Evolutionary conservation across 306 rosid genomes (phyloP).

Genomic region (Cercis canadensis): DNA sequence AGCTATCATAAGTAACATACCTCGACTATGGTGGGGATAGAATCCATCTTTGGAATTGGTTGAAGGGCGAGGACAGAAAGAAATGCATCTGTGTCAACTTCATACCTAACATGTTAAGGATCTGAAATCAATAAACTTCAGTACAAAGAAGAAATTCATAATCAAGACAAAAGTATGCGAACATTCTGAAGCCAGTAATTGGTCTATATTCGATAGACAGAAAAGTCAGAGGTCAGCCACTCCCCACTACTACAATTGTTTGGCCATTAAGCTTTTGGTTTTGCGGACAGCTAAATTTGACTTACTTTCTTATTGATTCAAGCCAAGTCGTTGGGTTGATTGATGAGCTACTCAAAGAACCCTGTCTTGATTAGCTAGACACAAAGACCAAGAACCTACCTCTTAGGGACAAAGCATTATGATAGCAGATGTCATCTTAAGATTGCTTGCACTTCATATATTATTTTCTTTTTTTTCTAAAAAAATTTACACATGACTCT

Average conservation of each 20-base stretch:
- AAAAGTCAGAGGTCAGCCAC: constrained; percentile 14
- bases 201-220: constrained; percentile 8
- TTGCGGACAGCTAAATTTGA: constrained; percentile 3
- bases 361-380: not conserved
- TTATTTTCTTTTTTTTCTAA: too few relatives aligned
- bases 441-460: too few relatives aligned
- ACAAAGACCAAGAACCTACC: not conserved
- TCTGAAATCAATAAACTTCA: constrained; percentile 49
- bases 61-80: constrained; percentile 96
- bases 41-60: constrained; percentile 81
- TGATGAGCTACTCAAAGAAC: constrained; percentile 1
- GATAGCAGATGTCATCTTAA: too few relatives aligned
- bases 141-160: constrained; percentile 31
- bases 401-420: too few relatives aligned
- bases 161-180: constrained; percentile 4
- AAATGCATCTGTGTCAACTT: constrained; percentile 98
- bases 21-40: constrained; percentile 92
- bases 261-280: constrained; percentile 8
- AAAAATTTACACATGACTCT: too few relatives aligned
- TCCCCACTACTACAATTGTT: not conserved
- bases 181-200: constrained; percentile 5
- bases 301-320: not conserved
- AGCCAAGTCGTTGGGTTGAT: constrained; percentile 1
- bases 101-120: constrained; percentile 69
- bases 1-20: constrained; percentile 50